Evolutionary conservation across 768 basidiomycete genomes (phyloP), one percentile per base, ranked within the genome.

Genomic region (Termitomyces sp.): DNA sequence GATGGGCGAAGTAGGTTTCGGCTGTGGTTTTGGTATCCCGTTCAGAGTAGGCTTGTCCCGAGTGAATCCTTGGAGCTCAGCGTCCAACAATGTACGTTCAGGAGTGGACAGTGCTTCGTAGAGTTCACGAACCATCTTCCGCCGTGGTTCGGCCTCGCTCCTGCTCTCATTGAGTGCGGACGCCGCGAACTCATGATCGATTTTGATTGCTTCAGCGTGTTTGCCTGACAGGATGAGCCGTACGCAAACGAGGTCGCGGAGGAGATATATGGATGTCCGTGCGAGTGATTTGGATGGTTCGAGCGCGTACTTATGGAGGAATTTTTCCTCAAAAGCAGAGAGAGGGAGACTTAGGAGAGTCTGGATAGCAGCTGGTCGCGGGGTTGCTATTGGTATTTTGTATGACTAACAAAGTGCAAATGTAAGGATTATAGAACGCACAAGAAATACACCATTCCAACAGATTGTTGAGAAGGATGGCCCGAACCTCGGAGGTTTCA

Each of bases 171-270:
- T 63, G n/a, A 74, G 58, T 6, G 77, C 73, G n/a, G 72, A 65
- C 10, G 76, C 68, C 40, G 76, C 68, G 61, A 89, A 85, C 62
- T 80, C 76, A 49, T 82, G 80, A 67, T 93, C 89, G 42, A 89
- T 75, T 70, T 85, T 86, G 65, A 92, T 81, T 9, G 89, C 91
- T n/a, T 84, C 82, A 0, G 79, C 70, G 62, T 86, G 84, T 56
- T 81, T 79, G 3, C 89, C 91, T 3, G 76, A 78, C 64, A 90
- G 86, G 34, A 93, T 80, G 9, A 92, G 79, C 10, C 91, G 85
- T 16, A 88, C 81, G 58, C 86, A 89, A 28, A 89, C 76, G n/a
- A 93, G 78, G 59, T 93, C 88, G 66, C 90, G 90, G 0, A 93
- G 68, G 23, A 81, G 73, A 5, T 84, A 76, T 25, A 85, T 67